phyloP scores from a whole-genome alignment of 208 protist genomes.

The Crithidia bombi region DNA sequence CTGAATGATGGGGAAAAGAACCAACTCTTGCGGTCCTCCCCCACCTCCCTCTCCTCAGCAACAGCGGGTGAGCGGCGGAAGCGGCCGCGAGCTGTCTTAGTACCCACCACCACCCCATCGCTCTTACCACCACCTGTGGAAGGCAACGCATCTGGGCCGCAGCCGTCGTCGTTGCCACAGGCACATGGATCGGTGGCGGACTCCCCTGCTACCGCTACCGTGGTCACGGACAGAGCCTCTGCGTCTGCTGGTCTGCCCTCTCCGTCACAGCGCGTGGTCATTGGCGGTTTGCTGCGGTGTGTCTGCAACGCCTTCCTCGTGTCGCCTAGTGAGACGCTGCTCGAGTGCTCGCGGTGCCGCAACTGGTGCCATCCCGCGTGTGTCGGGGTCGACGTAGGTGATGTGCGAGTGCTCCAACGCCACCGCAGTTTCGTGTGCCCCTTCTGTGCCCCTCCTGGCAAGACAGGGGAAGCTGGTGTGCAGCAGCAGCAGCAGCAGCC shows the following conservation, averaged over 20 bases:
- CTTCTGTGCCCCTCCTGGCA: slow-evolving; percentile 39
- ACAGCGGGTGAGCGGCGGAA: slow-evolving; percentile 2
- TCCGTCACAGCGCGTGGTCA: slow-evolving; percentile 28
- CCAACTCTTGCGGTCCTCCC: background rate
- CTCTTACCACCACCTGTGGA: too few relatives aligned
- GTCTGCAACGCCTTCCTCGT: slow-evolving; percentile 78
- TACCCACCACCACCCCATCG: background rate
- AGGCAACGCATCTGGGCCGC: background rate
- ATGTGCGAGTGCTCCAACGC: slow-evolving; percentile 43
- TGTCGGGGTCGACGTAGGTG: slow-evolving; percentile 67
- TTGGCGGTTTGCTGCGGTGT: slow-evolving; percentile 72
- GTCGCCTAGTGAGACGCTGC: slow-evolving; percentile 51
- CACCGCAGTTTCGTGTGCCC: slow-evolving; percentile 59
- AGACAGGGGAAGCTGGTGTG: background rate
- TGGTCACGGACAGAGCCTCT: too few relatives aligned
- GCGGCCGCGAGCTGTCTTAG: background rate
- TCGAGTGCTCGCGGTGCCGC: slow-evolving; percentile 70
- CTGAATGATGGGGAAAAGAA: background rate
- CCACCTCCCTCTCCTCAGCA: background rate
- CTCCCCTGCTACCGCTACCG: background rate
- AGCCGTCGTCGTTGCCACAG: background rate
- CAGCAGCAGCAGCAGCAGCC: background rate
- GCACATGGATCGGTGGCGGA: background rate
- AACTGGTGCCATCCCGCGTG: slow-evolving; percentile 84
- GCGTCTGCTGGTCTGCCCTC: background rate